These are phyloP conservation scores for Eucalyptus pauciflora DNA, from an alignment of 345 rosid genomes.

Conservation along the genomic window DNA sequence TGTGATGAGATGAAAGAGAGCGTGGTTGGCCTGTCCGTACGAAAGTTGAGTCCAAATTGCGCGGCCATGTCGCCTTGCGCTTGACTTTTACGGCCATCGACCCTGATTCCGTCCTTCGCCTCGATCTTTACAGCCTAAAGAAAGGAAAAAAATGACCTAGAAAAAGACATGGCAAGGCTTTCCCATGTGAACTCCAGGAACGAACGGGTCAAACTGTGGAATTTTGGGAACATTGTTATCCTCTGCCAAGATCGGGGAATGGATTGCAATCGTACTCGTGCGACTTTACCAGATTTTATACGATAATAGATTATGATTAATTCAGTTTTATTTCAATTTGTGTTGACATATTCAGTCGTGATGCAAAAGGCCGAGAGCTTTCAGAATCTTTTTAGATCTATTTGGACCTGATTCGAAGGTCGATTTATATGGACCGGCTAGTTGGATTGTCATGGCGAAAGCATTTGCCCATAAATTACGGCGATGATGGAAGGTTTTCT, in stretches of 20 bases:
- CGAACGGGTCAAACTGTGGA: background rate
- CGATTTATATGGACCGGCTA: rapidly evolving
- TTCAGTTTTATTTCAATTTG: background rate
- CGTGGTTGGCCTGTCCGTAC: background rate
- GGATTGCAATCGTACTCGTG: background rate
- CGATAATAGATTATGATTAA: background rate
- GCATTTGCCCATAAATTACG: too few relatives aligned
- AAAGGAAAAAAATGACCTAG: background rate
- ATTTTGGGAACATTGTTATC: background rate
- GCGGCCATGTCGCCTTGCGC: background rate
- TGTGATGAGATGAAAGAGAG: background rate
- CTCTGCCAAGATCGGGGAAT: background rate
- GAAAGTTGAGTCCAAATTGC: background rate
- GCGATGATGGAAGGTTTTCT: rapidly evolving
- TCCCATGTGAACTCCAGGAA: background rate
- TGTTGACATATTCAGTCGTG: background rate
- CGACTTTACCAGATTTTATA: background rate
- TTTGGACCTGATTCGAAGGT: rapidly evolving
- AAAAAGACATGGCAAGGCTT: background rate
- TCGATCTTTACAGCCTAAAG: background rate
- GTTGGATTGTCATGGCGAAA: too few relatives aligned
- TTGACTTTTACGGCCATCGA: background rate
- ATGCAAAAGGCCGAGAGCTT: background rate
- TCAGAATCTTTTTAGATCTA: rapidly evolving
- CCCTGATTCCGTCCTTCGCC: background rate